Base-by-base conservation (phyloP, 305 asterid species). In the Rubia tinctorum region DNA sequence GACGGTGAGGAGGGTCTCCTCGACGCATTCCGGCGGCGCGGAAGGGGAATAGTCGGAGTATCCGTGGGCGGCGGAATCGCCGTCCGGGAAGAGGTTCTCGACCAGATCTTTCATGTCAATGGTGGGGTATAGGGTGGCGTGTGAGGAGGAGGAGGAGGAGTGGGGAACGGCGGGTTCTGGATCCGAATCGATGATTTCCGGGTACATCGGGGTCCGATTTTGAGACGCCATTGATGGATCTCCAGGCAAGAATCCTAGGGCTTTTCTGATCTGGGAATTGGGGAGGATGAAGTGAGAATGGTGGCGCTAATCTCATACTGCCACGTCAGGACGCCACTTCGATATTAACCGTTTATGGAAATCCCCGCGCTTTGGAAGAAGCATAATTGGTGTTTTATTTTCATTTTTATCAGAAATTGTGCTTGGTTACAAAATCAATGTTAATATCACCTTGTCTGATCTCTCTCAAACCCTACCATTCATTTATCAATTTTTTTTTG, bases 201-300 rank as follows among this genome's bases (percentile, higher is more conserved):
- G 96, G 78, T 92, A 92, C 84, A 89, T 82, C 45, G 85, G 86
- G 63, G 80, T 58, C 66, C 84, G 89, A 68, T 81, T 79, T 39
- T 75, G 79, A 12, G 86, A 84, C 78, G 87, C 96, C 97, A 91
- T 91, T 73, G 84, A 2, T 22, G 66, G 59, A 75, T 68, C 70
- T 22, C 70, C 22, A 72, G 60, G 73, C 56, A 43, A 60, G 66
- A 68, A 40, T 47, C 2, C 55, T 61, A 72, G 67, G 71, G 65
- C 43, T 45, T 58, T 55, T 66, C 51, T n/a, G 71, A 18, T 22
- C 15, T 82, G 20, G 18, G 53, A 56, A 25, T 8, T 0, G 22
- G 63, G 44, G 37, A 73, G 40, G 69, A 42, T 55, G 12, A 7
- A 55, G 23, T n/a, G 60, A 9, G 4, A 15, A 55, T 6, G 60